Conservation (phyloP, 2,329 filamentous ascomycete genomes). For the Sporothrix humicola region DNA sequence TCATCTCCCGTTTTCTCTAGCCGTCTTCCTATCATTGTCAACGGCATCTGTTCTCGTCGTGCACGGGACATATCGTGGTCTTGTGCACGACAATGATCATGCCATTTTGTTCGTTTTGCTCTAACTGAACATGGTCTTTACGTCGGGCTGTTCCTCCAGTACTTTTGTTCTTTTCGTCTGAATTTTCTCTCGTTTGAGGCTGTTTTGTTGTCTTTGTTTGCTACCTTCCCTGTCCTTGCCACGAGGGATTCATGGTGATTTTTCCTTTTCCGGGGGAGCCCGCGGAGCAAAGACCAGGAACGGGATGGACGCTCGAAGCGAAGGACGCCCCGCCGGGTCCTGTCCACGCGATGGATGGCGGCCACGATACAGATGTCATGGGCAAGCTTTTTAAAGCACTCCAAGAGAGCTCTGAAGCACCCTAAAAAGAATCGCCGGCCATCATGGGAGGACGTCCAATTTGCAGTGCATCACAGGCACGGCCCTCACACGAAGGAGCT, state of each 20-base stretch:
- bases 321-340: not conserved
- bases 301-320: not conserved
- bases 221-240: not conserved
- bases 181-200: not conserved
- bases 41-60: not conserved
- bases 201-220: not conserved
- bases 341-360: slow-evolving; percentile 1
- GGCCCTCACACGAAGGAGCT: not conserved
- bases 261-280: not conserved
- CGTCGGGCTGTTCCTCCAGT: not conserved
- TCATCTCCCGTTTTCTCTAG: not conserved
- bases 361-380: not conserved
- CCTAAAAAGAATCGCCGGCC: not conserved
- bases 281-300: slow-evolving; percentile 21
- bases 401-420: not conserved
- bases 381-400: not conserved
- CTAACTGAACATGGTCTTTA: not conserved
- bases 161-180: not conserved
- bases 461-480: not conserved
- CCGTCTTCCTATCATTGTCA: not conserved
- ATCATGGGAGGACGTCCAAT: not conserved
- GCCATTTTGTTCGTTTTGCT: not conserved
- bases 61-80: not conserved
- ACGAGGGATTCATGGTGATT: not conserved
- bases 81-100: not conserved